Percentiles rank a stretch among this genome's conserved stretches.
These are phyloP conservation scores for Polyporus tsugae DNA, from an alignment of 1,284 basidiomycete species.

Conservation along the genomic window DNA sequence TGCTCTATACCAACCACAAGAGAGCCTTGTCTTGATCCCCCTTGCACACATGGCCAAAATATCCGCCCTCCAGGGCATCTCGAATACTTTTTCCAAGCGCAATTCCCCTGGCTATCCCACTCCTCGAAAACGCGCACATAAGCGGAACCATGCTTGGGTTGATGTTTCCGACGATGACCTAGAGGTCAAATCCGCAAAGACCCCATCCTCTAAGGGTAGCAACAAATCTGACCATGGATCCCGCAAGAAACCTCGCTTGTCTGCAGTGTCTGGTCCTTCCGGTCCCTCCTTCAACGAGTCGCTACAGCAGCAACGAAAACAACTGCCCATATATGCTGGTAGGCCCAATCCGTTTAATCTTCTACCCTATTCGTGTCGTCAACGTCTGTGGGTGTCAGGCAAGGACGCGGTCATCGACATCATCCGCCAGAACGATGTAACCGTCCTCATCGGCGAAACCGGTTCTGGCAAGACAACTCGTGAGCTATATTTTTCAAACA, in stretches of 20 bases:
- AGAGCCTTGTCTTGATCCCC: conserved; percentile 8
- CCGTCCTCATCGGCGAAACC: conserved; percentile 94
- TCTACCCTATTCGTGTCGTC: conserved; percentile 4
- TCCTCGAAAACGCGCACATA: conserved; percentile 28
- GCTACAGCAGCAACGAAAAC: conserved; percentile 68
- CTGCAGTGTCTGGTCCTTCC: conserved; percentile 17
- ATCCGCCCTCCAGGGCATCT: conserved; percentile 34
- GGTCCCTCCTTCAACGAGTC: conserved; percentile 24
- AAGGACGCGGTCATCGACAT: conserved; percentile 79
- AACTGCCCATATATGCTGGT: conserved; percentile 85
- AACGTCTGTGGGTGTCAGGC: conserved; percentile 52
- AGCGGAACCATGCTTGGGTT: conserved; percentile 38
- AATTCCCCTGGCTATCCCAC: conserved; percentile 18
- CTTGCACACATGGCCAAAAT: conserved; percentile 33
- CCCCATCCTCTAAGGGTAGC: conserved; percentile 21
- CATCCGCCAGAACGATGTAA: conserved; percentile 85
- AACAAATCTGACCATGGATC: conserved; percentile 24
- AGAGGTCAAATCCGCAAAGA: conserved; percentile 32
- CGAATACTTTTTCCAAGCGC: conserved; percentile 23
- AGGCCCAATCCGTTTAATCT: conserved; percentile 23
- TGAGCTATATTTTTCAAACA: conserved; percentile 48
- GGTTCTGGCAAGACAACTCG: conserved; percentile 99
- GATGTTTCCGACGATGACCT: conserved; percentile 43
- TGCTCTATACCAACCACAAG: conserved; percentile 17
- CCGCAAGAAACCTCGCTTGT: conserved; percentile 34